phyloP scores from a whole-genome alignment of 2,329 filamentous ascomycete species.

The Sclerotinia borealis region DNA sequence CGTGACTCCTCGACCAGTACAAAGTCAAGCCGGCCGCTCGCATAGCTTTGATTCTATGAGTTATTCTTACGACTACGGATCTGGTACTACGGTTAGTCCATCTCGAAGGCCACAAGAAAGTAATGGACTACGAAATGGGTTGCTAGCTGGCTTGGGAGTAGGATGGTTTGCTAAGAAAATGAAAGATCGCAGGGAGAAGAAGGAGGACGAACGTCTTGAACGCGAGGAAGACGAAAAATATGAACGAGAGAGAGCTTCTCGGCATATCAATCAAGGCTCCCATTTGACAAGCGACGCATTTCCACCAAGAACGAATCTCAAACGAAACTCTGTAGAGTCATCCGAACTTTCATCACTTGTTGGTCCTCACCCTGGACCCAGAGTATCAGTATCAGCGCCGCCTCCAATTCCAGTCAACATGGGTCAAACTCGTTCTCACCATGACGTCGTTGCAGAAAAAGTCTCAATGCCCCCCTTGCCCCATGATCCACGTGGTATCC shows the following conservation, averaged over 20 bases:
- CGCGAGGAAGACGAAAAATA: conserved; percentile 38
- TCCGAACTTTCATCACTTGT: conserved; percentile 31
- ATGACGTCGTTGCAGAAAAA: conserved; percentile 31
- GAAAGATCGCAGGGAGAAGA: conserved; percentile 47
- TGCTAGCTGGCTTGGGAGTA: conserved; percentile 57
- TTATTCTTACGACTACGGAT: conserved; percentile 40
- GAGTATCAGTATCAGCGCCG: conserved; percentile 36
- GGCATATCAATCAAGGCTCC: conserved; percentile 46
- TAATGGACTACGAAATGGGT: conserved; percentile 37
- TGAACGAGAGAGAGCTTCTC: conserved; percentile 54
- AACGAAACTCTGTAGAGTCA: conserved; percentile 31
- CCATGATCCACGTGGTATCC: conserved; percentile 44
- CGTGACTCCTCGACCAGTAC: conserved; percentile 33
- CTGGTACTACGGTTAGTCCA: conserved; percentile 48
- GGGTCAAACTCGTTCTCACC: conserved; percentile 36
- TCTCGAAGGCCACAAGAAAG: conserved; percentile 40
- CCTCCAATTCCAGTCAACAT: conserved; percentile 15
- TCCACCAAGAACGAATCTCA: conserved; percentile 38
- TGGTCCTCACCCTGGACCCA: conserved; percentile 32
- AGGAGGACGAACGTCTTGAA: conserved; percentile 34
- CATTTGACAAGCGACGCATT: conserved; percentile 65
- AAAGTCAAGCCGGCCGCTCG: conserved; percentile 40
- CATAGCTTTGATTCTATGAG: conserved; percentile 46
- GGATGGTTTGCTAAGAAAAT: conserved; percentile 64
- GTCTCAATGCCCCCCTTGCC: conserved; percentile 51